A percentile compares a stretch with the other conserved stretches of the same genome.
phyloP scores from a whole-genome alignment of 257 asterid species.

The Solanum stenotomum region DNA sequence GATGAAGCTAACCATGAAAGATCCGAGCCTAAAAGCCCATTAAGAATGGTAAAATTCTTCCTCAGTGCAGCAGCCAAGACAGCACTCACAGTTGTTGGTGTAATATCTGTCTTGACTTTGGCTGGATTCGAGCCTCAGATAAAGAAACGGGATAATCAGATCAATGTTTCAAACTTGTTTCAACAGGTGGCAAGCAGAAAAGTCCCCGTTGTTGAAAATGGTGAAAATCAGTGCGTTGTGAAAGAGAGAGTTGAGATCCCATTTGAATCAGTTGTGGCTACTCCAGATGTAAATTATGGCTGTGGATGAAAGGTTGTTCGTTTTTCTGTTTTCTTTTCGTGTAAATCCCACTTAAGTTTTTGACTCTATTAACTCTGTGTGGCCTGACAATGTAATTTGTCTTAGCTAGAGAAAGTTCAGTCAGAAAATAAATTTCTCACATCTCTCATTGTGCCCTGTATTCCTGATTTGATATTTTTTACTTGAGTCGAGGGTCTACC shows the following conservation, averaged over 20 bases:
- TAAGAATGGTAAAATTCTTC: constrained; percentile 24
- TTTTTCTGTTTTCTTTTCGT: background rate
- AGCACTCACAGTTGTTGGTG: constrained; percentile 57
- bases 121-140: constrained; percentile 70
- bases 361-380: constrained; percentile 7
- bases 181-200: constrained; percentile 31
- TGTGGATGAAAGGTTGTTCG: constrained; percentile 47
- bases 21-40: constrained; percentile 17
- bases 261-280: constrained; percentile 49
- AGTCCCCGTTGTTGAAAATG: constrained; percentile 53
- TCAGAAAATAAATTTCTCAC: background rate
- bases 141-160: constrained; percentile 43
- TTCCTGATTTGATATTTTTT: background rate
- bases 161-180: constrained; percentile 34
- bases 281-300: constrained; percentile 85
- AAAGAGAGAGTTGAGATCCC: constrained; percentile 93
- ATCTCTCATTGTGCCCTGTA: background rate
- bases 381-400: constrained; percentile 28
- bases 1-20: constrained; percentile 1
- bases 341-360: background rate
- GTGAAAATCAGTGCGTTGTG: constrained; percentile 70
- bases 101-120: constrained; percentile 52
- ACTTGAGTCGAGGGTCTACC: background rate
- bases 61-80: constrained; percentile 55
- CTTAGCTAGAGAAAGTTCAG: background rate